Evolutionary conservation across 2,329 filamentous ascomycete genomes (phyloP).

Genomic region (Trichoderma sp.): DNA sequence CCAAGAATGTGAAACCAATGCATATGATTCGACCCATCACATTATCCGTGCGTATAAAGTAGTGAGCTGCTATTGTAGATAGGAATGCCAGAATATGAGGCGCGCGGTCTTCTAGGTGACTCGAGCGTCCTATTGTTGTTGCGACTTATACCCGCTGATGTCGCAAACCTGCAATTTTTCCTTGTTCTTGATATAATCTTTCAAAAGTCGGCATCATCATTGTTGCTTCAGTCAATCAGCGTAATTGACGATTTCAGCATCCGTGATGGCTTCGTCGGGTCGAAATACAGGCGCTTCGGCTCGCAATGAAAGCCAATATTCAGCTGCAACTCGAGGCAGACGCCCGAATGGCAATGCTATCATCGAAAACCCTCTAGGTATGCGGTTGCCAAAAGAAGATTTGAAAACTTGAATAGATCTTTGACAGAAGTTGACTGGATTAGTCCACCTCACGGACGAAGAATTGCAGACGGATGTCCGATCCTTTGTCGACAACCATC

Average conservation of each 20-base stretch:
- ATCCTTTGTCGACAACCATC: slow-evolving; percentile 30
- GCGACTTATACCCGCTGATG: neutral
- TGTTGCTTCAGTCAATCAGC: neutral
- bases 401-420: neutral
- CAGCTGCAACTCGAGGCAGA: slow-evolving; percentile 28
- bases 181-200: neutral
- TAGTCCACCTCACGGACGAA: slow-evolving; percentile 39
- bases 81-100: neutral
- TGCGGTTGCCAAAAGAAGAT: slow-evolving; percentile 16
- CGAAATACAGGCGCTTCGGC: neutral
- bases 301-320: slow-evolving; percentile 21
- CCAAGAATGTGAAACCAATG: neutral
- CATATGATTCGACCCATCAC: neutral
- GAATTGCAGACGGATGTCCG: slow-evolving; percentile 37
- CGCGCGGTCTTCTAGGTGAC: slow-evolving; percentile 6
- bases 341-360: slow-evolving; percentile 34
- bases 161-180: neutral
- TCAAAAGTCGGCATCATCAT: neutral
- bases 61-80: neutral
- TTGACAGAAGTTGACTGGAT: neutral
- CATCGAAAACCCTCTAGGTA: slow-evolving; percentile 39
- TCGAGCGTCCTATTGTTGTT: slow-evolving; percentile 2
- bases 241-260: neutral
- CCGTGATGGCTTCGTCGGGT: slow-evolving; percentile 16
- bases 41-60: neutral